These are phyloP conservation scores for Dimocarpus longan DNA, from an alignment of 345 rosid genomes.

Conservation along the genomic window DNA sequence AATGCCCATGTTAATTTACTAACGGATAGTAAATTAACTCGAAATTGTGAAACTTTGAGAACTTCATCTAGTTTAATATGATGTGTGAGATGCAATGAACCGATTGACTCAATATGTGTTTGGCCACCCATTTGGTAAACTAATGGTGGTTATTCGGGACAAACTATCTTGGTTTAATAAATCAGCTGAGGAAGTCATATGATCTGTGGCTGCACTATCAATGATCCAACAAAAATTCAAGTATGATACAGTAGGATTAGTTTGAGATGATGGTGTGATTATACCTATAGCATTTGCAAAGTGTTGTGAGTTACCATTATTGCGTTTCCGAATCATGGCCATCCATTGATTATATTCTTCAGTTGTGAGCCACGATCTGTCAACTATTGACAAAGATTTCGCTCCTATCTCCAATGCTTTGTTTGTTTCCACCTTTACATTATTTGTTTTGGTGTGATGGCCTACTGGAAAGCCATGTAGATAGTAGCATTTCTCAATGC, in stretches of 20 bases:
- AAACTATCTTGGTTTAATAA: background rate
- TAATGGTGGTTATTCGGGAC: background rate
- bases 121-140: background rate
- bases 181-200: background rate
- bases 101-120: background rate
- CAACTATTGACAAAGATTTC: background rate
- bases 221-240: no score
- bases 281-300: background rate
- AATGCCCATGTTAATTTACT: slow-evolving; percentile 8
- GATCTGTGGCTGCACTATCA: no score
- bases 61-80: background rate
- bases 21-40: slow-evolving; percentile 12
- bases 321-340: background rate
- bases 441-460: background rate
- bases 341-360: background rate
- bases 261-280: background rate
- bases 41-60: slow-evolving; percentile 11
- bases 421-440: background rate
- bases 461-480: slow-evolving; percentile 1
- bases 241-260: no score
- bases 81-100: background rate
- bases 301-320: background rate
- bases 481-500: background rate
- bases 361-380: no score
- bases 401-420: background rate